Evolutionary conservation across 2,329 filamentous ascomycete species (phyloP), one percentile per base, ranked within the genome.

Genomic region (Cylindrodendrum hubeiense): DNA sequence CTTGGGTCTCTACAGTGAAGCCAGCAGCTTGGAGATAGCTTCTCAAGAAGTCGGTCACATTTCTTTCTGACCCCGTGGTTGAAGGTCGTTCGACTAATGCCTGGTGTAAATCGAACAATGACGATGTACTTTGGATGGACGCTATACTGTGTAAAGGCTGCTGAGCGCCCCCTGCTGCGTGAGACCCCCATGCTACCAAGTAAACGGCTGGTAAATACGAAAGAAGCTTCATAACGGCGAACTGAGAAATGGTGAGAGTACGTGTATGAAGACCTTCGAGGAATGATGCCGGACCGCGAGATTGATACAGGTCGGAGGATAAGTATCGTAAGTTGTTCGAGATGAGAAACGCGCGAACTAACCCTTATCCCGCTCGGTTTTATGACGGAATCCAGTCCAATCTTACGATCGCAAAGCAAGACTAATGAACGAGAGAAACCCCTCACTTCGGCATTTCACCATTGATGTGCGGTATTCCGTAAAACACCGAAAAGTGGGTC

Each of bases 21-120:
- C 78, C 76, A 9, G 73, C 78, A 3, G 71, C 57, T 5, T 84
- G 77, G 8, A 96, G 86, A 73, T 92, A 92, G 1, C 17, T 30
- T 19, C 13, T 49, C 26, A 49, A 49, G 15, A 30, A 49, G 2
- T 17, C 26, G 24, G 44, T 30, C 15, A 49, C 44, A 19, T 49
- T 49, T 49, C 24, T 7, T 49, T 49, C 44, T 9, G 44, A 30
- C n/a, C 44, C 44, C 15, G 44, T 49, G 24, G 28, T 30, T 13
- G 44, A 49, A 13, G 44, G 44, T 30, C 44, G 44, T n/a, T 49
- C 44, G 44, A 49, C 44, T 12, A 49, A 17, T 19, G 44, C 6
- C 24, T 49, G 28, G 24, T 49, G 44, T 30, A 49, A 9, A 30
- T 49, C 24, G 17, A 49, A n/a, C 44, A 49, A 3, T 19, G 44